These are phyloP conservation scores for Helenozyma rhizophorensis DNA, from an alignment of 805 yeast genomes.

Conservation along the genomic window DNA sequence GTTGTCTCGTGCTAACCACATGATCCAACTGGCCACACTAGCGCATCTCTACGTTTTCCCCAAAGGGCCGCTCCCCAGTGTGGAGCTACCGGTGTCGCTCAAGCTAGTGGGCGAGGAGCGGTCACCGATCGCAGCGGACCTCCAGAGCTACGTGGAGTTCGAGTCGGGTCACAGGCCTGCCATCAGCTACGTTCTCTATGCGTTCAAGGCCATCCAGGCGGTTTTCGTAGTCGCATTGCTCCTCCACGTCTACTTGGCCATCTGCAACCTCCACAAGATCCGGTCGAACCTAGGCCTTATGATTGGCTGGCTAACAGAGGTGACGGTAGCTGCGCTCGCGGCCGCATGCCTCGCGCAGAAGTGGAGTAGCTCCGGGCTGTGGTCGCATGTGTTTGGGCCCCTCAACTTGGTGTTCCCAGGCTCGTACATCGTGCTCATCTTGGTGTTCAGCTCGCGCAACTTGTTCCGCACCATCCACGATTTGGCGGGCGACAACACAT, in stretches of 20 bases:
- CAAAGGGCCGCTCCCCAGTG: background rate
- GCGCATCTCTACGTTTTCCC: constrained; percentile 20
- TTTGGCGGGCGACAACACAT: constrained; percentile 22
- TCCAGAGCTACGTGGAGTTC: no score
- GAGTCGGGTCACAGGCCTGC: no score
- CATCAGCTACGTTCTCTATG: no score
- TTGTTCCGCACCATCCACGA: constrained; percentile 25
- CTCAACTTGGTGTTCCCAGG: constrained; percentile 11
- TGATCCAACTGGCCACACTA: constrained; percentile 22
- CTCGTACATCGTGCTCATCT: constrained; percentile 19
- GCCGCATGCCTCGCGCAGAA: constrained; percentile 21
- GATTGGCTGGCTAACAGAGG: constrained; percentile 32
- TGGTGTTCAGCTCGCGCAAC: constrained; percentile 28
- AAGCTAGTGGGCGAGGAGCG: no score
- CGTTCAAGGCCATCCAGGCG: background rate
- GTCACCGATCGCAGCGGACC: no score
- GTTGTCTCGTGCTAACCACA: constrained; percentile 22
- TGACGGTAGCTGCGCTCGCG: constrained; percentile 22
- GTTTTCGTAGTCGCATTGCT: constrained; percentile 11
- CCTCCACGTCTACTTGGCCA: constrained; percentile 22
- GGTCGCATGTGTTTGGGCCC: constrained; percentile 28
- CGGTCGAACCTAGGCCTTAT: constrained; percentile 33
- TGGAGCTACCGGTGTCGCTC: no score
- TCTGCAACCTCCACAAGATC: constrained; percentile 32
- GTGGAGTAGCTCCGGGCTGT: constrained; percentile 14